Evolutionary conservation across 352 stramenopile species (phyloP).

Genomic region (Globisporangium acanthophoron): DNA sequence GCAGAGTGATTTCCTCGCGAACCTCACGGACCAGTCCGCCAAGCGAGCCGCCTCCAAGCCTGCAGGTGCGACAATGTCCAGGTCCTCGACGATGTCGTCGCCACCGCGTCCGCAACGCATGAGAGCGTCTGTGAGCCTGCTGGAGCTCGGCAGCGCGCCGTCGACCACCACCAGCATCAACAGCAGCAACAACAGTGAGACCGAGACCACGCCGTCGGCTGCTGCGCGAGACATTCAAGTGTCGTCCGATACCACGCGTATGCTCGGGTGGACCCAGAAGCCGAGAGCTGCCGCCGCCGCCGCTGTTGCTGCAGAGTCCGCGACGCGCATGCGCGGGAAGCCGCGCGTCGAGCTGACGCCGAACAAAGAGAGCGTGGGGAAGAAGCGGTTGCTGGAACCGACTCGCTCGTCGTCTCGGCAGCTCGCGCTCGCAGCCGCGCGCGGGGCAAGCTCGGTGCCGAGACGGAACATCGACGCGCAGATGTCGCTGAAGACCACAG

Average conservation of each 20-base stretch:
- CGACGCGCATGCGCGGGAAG: background rate
- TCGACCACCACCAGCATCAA: background rate
- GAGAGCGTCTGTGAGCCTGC: constrained; percentile 1
- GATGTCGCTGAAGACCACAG: background rate
- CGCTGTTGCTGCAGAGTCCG: too few relatives aligned
- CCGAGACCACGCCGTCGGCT: background rate
- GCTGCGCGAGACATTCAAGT: background rate
- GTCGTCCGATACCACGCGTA: background rate
- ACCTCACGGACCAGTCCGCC: background rate
- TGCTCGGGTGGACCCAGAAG: constrained; percentile 6
- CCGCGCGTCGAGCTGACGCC: constrained; percentile 6
- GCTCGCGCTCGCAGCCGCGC: background rate
- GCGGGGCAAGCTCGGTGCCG: background rate
- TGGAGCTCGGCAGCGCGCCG: constrained; percentile 10
- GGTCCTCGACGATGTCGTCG: background rate
- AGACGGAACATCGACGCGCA: constrained; percentile 6
- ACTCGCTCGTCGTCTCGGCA: constrained; percentile 7
- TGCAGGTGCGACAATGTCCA: background rate
- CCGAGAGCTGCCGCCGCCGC: background rate
- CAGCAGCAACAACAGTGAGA: background rate
- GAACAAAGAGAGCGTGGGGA: background rate
- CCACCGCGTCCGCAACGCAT: background rate
- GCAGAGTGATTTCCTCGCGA: constrained; percentile 1
- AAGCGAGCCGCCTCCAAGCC: background rate
- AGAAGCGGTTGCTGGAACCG: background rate